These are phyloP conservation scores for Phaffia australis DNA, from an alignment of 768 basidiomycete species.

Conservation along the genomic window DNA sequence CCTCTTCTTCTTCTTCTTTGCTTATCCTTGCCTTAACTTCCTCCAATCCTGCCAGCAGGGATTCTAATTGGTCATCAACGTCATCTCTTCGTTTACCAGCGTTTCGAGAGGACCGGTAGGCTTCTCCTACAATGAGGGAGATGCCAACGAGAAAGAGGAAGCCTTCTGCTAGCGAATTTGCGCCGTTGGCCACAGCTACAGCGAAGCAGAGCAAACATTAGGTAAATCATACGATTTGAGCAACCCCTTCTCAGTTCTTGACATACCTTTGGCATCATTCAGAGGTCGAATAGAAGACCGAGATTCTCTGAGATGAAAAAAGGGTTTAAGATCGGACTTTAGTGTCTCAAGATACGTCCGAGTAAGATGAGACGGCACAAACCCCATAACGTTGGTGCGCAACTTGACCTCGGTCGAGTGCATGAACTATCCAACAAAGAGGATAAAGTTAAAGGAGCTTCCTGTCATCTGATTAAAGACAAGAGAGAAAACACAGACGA, in stretches of 20 bases:
- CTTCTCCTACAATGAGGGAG: constrained; percentile 60
- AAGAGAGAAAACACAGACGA: no score
- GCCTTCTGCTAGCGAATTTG: constrained; percentile 71
- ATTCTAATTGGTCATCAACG: constrained; percentile 51
- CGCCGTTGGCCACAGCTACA: constrained; percentile 76
- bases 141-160: constrained; percentile 72
- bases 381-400: constrained; percentile 54
- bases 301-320: constrained; percentile 47
- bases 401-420: constrained; percentile 62
- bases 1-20: constrained; percentile 32
- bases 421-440: constrained; percentile 58
- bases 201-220: not conserved
- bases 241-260: not conserved
- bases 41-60: constrained; percentile 4
- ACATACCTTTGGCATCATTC: constrained; percentile 57
- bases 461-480: not conserved
- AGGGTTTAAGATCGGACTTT: no score
- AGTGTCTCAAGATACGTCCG: no score
- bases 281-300: constrained; percentile 61
- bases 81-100: constrained; percentile 58
- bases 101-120: constrained; percentile 61
- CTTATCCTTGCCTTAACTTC: constrained; percentile 42
- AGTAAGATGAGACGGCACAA: no score
- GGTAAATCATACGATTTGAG: not conserved
- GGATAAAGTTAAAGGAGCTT: not conserved